Evolutionary conservation across 306 rosid genomes (phyloP), one percentile per base, ranked within the genome.

Genomic region (Echinosophora koreensis): DNA sequence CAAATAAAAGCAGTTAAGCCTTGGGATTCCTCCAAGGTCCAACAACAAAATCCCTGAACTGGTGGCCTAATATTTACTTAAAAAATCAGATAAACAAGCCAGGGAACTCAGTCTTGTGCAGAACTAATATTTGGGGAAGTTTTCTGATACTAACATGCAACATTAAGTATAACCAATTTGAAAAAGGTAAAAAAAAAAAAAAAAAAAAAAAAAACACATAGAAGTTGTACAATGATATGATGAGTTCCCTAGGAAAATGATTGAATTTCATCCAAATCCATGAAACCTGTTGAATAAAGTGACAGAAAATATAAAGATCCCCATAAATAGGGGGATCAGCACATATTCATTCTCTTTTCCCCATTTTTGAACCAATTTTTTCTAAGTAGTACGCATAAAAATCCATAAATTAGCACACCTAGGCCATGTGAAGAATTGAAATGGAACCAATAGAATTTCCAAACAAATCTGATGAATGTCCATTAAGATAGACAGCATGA

Each of bases 181-280:
- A 66, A 55, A 6, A 15, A 28, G 22, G 35, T 0, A 32, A 34
- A 28, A 6, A 2, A 35, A 39, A 1, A 32, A 34, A 28, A 6
- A 2, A 35, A 39, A 39, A 39, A 8, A 37, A 59, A 37, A 16
- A 4, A 17, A 4, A 3, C 22, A 35, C 11, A 75, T 12, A 17
- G 15, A 49, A 64, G 5, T 46, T 12, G 28, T 27, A 66, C 30
- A 39, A 52, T 66, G 56, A 3, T 15, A 44, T 46, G 5, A 28
- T 6, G 68, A 32, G 39, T 55, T 5, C 56, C 81, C 37, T 5
- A 8, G 9, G 28, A 44, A 42, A 67, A 42, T 32, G 11, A 71
- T 70, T 70, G 6, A 68, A 6, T 42, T 66, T 68, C 65, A 10
- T 69, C 39, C 9, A 70, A 70, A 58, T n/a, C 56, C 3, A 51